A percentile compares a stretch with the other conserved stretches of the same genome.
Evolutionary conservation across 768 basidiomycete species (phyloP).

Genomic region (Kondoa subrosea): DNA sequence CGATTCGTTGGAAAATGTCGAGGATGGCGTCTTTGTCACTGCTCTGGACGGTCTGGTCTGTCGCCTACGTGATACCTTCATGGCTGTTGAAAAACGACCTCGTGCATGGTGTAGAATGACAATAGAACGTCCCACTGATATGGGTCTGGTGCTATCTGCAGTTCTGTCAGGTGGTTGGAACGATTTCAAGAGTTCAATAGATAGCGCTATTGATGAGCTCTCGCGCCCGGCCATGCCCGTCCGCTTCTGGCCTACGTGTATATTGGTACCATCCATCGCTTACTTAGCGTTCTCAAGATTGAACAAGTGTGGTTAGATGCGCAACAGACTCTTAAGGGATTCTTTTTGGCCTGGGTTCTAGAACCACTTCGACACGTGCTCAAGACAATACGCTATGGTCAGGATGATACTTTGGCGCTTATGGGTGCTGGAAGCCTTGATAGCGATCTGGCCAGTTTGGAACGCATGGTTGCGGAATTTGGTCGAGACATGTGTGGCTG

Average conservation of each 20-base stretch:
- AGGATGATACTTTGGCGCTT: slow-evolving; percentile 46
- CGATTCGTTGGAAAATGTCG: slow-evolving; percentile 7
- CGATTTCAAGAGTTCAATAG: too few species aligned
- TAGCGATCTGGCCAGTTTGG: slow-evolving; percentile 72
- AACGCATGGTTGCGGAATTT: slow-evolving; percentile 76
- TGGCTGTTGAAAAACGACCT: slow-evolving; percentile 19
- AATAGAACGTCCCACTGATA: slow-evolving; percentile 3
- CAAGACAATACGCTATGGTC: slow-evolving; percentile 65
- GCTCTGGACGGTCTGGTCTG: neutral
- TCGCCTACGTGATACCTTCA: slow-evolving; percentile 12
- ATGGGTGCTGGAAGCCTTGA: slow-evolving; percentile 63
- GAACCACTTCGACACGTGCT: slow-evolving; percentile 69
- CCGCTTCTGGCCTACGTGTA: too few species aligned
- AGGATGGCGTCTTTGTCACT: neutral
- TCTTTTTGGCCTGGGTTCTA: slow-evolving; percentile 65
- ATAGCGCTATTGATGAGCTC: too few species aligned
- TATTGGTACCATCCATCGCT: slow-evolving; percentile 24
- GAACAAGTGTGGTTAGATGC: slow-evolving; percentile 45
- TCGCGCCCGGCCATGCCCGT: too few species aligned
- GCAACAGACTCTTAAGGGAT: slow-evolving; percentile 50
- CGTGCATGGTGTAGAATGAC: slow-evolving; percentile 6
- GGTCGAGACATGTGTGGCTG: slow-evolving; percentile 65
- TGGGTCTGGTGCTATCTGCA: too few species aligned
- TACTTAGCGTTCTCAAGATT: slow-evolving; percentile 40
- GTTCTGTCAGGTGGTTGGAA: too few species aligned